Evolutionary conservation across 1,284 basidiomycete species (phyloP).

Genomic region (Fomitopsis pinicola): DNA sequence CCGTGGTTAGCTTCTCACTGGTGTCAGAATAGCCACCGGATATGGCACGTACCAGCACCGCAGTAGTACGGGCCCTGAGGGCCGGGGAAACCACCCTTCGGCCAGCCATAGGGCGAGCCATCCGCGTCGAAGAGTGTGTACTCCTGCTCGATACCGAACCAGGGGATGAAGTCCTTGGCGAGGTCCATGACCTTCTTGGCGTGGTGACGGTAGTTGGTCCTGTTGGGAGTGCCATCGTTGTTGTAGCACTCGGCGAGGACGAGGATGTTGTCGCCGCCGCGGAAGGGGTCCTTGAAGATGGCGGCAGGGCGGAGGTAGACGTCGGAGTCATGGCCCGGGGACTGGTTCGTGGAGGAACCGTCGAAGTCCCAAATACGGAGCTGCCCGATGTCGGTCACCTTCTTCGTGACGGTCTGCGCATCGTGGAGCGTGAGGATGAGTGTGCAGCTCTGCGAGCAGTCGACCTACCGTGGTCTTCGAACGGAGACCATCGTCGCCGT

Average conservation of each 20-base stretch:
- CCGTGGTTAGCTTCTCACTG: constrained; percentile 3
- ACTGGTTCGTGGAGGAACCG: constrained; percentile 96
- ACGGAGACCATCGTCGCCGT: constrained; percentile 88
- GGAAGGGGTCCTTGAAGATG: constrained; percentile 99
- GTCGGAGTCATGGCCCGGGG: constrained; percentile 93
- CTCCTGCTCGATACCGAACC: constrained; percentile 99
- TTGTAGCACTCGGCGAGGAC: constrained; percentile 98
- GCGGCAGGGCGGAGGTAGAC: constrained; percentile 96
- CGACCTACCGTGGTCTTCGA: constrained; percentile 86
- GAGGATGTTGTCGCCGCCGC: constrained; percentile 95
- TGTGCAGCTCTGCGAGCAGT: neutral
- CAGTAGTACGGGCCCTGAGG: constrained; percentile 99
- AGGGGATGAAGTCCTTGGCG: constrained; percentile 78
- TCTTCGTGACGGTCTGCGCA: constrained; percentile 73
- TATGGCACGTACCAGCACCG: constrained; percentile 79
- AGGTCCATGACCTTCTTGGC: constrained; percentile 92
- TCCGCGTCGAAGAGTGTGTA: constrained; percentile 97
- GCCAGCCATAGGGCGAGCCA: constrained; percentile 93
- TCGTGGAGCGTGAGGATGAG: neutral
- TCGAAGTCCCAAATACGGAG: constrained; percentile 99
- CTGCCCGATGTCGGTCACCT: constrained; percentile 81
- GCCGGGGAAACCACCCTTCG: constrained; percentile 98
- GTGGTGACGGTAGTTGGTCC: constrained; percentile 91
- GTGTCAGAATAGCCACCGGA: constrained; percentile 10
- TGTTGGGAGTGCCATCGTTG: constrained; percentile 98